A percentile compares a stretch with the other conserved stretches of the same genome.
Evolutionary conservation across 495 filamentous ascomycete species (phyloP).

Genomic region (Aspergillus biplanus): DNA sequence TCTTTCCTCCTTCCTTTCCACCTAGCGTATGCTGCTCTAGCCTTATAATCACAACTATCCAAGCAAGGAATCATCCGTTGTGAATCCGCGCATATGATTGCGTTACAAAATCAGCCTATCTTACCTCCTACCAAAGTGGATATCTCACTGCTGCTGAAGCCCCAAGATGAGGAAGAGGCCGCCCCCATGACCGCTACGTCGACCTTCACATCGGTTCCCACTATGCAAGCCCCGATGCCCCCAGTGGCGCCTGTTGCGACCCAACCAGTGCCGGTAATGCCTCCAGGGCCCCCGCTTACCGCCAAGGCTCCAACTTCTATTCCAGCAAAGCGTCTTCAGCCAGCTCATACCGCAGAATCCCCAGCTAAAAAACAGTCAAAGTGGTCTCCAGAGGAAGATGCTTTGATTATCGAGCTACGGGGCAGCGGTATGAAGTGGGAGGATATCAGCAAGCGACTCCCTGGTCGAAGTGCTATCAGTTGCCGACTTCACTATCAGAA

Average conservation of each 20-base stretch:
- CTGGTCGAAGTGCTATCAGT: slow-evolving; percentile 88
- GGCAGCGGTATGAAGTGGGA: slow-evolving; percentile 97
- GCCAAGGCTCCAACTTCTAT: slow-evolving; percentile 39
- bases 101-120: slow-evolving; percentile 52
- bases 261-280: slow-evolving; percentile 30
- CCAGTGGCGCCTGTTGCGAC: slow-evolving; percentile 35
- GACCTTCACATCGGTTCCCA: slow-evolving; percentile 54
- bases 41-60: slow-evolving; percentile 3
- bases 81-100: slow-evolving; percentile 56
- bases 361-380: slow-evolving; percentile 95
- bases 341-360: slow-evolving; percentile 60
- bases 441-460: slow-evolving; percentile 88
- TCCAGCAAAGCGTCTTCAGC: slow-evolving; percentile 55
- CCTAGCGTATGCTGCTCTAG: slow-evolving; percentile 6
- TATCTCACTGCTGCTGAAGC: slow-evolving; percentile 82
- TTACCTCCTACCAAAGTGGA: slow-evolving; percentile 75
- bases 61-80: slow-evolving; percentile 17
- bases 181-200: slow-evolving; percentile 54
- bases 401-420: slow-evolving; percentile 84
- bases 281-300: slow-evolving; percentile 36
- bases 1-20: slow-evolving; percentile 3
- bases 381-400: slow-evolving; percentile 92
- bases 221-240: slow-evolving; percentile 50
- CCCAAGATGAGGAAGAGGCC: slow-evolving; percentile 78
- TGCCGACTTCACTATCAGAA: slow-evolving; percentile 97